Conservation (phyloP, 208 protist species). For the Crithidia brevicula region DNA sequence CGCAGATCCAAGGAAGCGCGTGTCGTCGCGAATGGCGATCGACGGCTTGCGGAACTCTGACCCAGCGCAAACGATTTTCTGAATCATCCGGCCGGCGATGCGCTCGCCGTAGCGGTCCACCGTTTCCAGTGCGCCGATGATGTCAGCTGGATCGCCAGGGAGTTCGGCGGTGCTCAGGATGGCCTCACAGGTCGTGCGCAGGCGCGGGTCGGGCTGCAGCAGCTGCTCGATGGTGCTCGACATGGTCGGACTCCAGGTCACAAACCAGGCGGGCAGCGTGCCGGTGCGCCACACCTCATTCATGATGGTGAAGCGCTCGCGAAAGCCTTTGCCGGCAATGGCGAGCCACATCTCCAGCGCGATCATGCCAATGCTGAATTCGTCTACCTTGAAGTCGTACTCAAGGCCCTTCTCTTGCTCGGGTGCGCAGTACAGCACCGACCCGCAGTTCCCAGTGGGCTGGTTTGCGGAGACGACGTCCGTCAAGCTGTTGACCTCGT, state of each 20-base stretch:
- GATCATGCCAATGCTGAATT: slow-evolving; percentile 90
- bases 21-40: slow-evolving; percentile 30
- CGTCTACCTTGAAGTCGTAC: slow-evolving; percentile 90
- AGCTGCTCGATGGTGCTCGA: slow-evolving; percentile 62
- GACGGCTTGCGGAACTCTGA: slow-evolving; percentile 53
- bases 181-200: slow-evolving; percentile 65
- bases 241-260: slow-evolving; percentile 55
- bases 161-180: slow-evolving; percentile 69
- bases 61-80: slow-evolving; percentile 48
- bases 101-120: slow-evolving; percentile 71
- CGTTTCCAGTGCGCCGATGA: slow-evolving; percentile 68
- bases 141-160: slow-evolving; percentile 78
- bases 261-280: slow-evolving; percentile 76
- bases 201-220: slow-evolving; percentile 50
- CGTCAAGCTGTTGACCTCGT: slow-evolving; percentile 23
- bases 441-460: slow-evolving; percentile 68
- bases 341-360: slow-evolving; percentile 89
- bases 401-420: slow-evolving; percentile 73
- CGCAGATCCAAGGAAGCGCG: slow-evolving; percentile 33
- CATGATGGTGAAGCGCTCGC: slow-evolving; percentile 84
- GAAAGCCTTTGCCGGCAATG: slow-evolving; percentile 76
- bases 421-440: slow-evolving; percentile 85
- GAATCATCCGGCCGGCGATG: slow-evolving; percentile 64
- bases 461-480: slow-evolving; percentile 16
- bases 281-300: slow-evolving; percentile 66